A percentile compares a stretch with the other conserved stretches of the same genome.
These are phyloP conservation scores for Solanum verrucosum DNA, from an alignment of 257 asterid species.

Conservation along the genomic window DNA sequence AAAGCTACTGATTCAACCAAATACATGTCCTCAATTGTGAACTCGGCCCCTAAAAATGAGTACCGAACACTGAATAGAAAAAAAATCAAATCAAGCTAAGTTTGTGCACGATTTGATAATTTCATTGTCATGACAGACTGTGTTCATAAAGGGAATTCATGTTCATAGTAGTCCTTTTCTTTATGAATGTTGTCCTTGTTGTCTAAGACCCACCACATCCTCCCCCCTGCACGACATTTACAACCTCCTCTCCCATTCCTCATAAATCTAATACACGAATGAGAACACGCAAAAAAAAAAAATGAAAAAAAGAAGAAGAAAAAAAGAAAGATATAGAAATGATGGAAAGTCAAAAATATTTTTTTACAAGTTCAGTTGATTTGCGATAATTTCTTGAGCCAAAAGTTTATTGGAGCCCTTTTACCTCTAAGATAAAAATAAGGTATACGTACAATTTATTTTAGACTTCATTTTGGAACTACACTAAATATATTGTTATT, in stretches of 20 bases:
- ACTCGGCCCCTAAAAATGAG: rapidly evolving
- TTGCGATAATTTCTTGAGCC: background rate
- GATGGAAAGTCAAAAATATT: background rate
- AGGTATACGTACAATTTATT: rapidly evolving
- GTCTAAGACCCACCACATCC: background rate
- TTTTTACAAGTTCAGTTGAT: background rate
- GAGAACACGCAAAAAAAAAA: background rate
- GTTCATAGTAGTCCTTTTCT: background rate
- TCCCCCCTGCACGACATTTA: background rate
- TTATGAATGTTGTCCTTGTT: background rate
- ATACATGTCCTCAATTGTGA: background rate
- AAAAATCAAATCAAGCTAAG: background rate
- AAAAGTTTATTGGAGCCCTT: background rate
- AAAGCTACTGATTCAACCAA: background rate
- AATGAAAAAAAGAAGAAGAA: background rate
- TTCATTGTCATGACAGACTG: background rate
- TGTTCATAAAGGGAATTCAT: background rate
- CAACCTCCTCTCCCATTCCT: background rate
- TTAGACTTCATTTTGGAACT: background rate
- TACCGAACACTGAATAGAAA: background rate
- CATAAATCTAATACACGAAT: background rate
- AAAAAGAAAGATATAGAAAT: no score
- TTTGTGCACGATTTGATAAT: background rate
- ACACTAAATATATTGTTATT: background rate
- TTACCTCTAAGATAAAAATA: background rate